phyloP scores from a whole-genome alignment of 1,284 basidiomycete genomes.

The Taiwanofungus camphoratus region DNA sequence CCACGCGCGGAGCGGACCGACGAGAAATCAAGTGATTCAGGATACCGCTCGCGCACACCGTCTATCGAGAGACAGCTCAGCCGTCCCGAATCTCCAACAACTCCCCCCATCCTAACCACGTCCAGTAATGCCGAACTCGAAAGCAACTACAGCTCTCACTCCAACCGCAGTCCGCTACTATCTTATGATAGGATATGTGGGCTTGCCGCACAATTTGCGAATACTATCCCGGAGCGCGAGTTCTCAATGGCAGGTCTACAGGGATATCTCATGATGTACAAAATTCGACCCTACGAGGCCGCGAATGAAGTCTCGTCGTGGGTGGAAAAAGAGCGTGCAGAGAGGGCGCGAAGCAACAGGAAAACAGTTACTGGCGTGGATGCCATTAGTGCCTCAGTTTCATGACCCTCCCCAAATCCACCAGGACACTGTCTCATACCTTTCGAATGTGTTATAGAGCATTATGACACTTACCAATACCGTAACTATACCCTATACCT shows the following conservation, averaged over 20 bases:
- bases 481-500: no score
- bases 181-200: conserved; percentile 28
- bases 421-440: no score
- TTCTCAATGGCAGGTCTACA: conserved; percentile 73
- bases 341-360: no score
- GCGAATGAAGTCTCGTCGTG: conserved; percentile 30
- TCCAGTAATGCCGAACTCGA: not conserved
- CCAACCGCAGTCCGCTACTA: conserved; percentile 28
- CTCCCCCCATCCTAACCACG: not conserved
- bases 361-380: no score
- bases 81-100: not conserved
- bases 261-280: conserved; percentile 70
- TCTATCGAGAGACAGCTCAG: not conserved
- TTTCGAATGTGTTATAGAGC: no score
- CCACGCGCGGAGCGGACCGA: conserved; percentile 10
- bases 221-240: conserved; percentile 52
- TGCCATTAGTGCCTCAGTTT: no score
- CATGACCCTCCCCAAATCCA: no score
- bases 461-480: no score
- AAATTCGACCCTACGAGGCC: conserved; percentile 54
- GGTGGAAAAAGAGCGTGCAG: conserved; percentile 23
- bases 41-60: not conserved
- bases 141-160: conserved; percentile 23
- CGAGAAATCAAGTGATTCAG: not conserved
- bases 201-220: conserved; percentile 56